Conservation (phyloP, 768 basidiomycete genomes). For the Tylopilus sp. region DNA sequence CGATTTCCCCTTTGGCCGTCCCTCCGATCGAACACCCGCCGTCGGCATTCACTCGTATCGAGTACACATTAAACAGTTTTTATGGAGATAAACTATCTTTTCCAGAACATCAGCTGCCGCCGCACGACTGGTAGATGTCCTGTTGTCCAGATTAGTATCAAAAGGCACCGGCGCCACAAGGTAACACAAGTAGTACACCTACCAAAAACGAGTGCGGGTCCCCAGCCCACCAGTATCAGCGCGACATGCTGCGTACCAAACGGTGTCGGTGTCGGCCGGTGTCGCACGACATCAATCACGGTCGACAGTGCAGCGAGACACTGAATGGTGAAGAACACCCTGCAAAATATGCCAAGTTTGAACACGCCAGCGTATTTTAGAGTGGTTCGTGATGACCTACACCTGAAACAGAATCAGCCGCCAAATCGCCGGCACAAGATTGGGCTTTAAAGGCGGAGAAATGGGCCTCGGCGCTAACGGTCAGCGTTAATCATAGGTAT, state of each 20-base stretch:
- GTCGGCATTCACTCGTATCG: background rate
- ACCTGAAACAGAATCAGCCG: conserved; percentile 55
- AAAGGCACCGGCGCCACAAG: too few relatives aligned
- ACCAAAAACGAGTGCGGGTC: conserved; percentile 55
- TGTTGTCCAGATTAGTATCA: conserved; percentile 12
- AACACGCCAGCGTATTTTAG: background rate
- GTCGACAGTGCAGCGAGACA: conserved; percentile 49
- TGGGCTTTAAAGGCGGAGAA: conserved; percentile 3
- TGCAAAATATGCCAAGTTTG: conserved; percentile 11
- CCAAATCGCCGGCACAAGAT: conserved; percentile 45
- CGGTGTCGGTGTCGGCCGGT: conserved; percentile 40
- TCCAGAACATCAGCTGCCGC: conserved; percentile 39
- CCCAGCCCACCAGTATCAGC: conserved; percentile 57
- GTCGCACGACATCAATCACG: conserved; percentile 45
- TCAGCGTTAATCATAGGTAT: background rate
- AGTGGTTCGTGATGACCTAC: conserved; percentile 21
- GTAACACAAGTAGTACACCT: conserved; percentile 7
- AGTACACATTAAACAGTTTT: background rate
- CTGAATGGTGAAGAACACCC: conserved; percentile 45
- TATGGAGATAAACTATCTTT: conserved; percentile 1
- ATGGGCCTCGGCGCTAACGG: conserved; percentile 1
- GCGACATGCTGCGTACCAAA: conserved; percentile 68
- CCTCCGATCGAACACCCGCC: too few relatives aligned
- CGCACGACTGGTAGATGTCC: conserved; percentile 38
- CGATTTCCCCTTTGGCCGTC: background rate